Base-by-base conservation (phyloP, 768 basidiomycete genomes). In the Coprinopsis strossmayeri region DNA sequence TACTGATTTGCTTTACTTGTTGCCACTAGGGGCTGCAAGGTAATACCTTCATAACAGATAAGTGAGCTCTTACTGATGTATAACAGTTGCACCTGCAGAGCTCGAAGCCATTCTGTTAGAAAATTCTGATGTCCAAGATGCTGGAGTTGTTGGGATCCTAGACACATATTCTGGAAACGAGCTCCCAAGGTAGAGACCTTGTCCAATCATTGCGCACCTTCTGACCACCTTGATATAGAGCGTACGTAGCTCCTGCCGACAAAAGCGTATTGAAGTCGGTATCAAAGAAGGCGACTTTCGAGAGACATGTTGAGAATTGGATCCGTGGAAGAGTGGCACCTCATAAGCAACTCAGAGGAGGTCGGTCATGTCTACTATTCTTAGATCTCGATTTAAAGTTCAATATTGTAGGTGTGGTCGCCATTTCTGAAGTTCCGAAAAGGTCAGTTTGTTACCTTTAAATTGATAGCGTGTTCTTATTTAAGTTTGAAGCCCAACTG, bases 1-100 rank as follows among this genome's bases (percentile, higher is more conserved):
- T 18, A 38, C 35, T 38, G 30, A 5, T 9, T 5, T 38, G 35
- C 9, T 38, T 18, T 15, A 32, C 15, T 32, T 15, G 30, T 32
- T 18, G 5, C 18, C 18, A 18, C 9, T 17, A 38, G 35, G 35
- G 35, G 5, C 17, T 38, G 9, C 35, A 38, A 38, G 35, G 35
- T 38, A 5, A 38, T 17, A 18, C 25, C 21, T 24, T 17, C 11
- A 13, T 26, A 10, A 11, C 24, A 17, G 25, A 9, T 15, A 5
- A 39, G 21, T 11, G 20, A 21, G 15, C 25, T 12, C 46, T 37
- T 15, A 23, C n/a, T 17, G 21, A 18, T 17, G 21, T 34, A 30
- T 44, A 51, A 34, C 55, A 88, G 84, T 87, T 18, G 72, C 85
- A 2, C 86, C 85, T 0, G 83, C 85, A 3, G 85, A 87, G 52